Evolutionary conservation across 108 stramenopile genomes (phyloP), one percentile per base, ranked within the genome.

Genomic region (Conticribra guillardii): DNA sequence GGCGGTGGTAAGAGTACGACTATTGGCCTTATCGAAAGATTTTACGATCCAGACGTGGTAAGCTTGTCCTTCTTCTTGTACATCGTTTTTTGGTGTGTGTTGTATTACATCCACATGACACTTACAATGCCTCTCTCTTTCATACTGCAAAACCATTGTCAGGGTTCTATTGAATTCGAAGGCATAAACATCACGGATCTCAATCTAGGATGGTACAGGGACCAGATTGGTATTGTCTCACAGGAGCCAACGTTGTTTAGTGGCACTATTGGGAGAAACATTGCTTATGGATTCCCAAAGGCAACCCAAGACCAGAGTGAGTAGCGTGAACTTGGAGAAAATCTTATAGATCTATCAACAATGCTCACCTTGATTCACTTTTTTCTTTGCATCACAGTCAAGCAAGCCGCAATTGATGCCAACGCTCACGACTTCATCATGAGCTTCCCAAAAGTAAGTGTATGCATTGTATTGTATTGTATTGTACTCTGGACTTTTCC

Each of bases 161-260:
- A 65, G 48, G 99, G 99, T 9, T 71, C 51, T 16, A 76, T 99
- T 19, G 73, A 81, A 18, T 77, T 94, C 23, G 85, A 94, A 63
- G 99, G 97, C 8, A 49, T 65, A n/a, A 84, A 97, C 55, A 59
- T 99, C 30, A 82, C 74, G 29, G 60, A 78, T 0, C 34, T 96
- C 1, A 92, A 96, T 68, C 59, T 92, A 4, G 51, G 63, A 4
- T 96, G 89, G 88, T 87, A 96, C 41, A 71, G 98, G 21, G 79
- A 79, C 60, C 86, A 92, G 58, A 88, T 99, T 29, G 90, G 96
- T 32, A 85, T 92, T 26, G 99, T 99, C 3, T 52, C 79, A 23
- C 99, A 99, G 78, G 98, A 98, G 61, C 97, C 97, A 16, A 84
- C 78, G 1, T 88, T 99, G 9, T 99, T 98, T 59, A 72, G 86